A percentile compares a stretch with the other conserved stretches of the same genome.
phyloP scores from a whole-genome alignment of 2,329 filamentous ascomycete species.

The Microdochium trichocladiopsis region DNA sequence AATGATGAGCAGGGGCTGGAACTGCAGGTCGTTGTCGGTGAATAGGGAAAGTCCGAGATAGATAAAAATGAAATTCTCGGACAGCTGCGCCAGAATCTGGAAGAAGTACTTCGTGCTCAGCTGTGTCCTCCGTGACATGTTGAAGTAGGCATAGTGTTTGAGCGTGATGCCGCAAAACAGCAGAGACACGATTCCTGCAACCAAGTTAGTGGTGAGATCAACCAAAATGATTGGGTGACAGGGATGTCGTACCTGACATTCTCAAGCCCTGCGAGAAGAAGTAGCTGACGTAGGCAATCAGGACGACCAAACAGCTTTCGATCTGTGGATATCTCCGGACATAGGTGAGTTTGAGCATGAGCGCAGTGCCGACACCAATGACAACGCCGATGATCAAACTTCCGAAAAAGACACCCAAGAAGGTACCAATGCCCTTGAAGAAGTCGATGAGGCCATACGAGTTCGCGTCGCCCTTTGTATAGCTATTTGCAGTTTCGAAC shows the following conservation, averaged over 20 bases:
- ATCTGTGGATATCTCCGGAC: slow-evolving; percentile 91
- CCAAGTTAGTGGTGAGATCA: slow-evolving; percentile 3
- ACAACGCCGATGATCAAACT: slow-evolving; percentile 83
- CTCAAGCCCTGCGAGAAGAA: slow-evolving; percentile 95
- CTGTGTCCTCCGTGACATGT: slow-evolving; percentile 97
- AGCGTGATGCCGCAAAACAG: slow-evolving; percentile 97
- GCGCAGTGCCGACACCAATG: slow-evolving; percentile 79
- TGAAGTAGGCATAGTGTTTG: slow-evolving; percentile 99
- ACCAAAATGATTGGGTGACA: neutral
- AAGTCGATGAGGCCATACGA: slow-evolving; percentile 74
- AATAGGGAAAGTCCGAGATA: slow-evolving; percentile 94
- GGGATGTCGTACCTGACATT: slow-evolving; percentile 73
- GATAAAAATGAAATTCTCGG: slow-evolving; percentile 99
- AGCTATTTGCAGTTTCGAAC: slow-evolving; percentile 94
- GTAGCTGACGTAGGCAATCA: slow-evolving; percentile 94
- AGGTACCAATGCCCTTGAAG: slow-evolving; percentile 87
- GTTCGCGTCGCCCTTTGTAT: slow-evolving; percentile 67
- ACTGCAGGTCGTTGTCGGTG: slow-evolving; percentile 79
- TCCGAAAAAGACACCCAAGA: slow-evolving; percentile 93
- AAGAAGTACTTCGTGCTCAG: slow-evolving; percentile 98
- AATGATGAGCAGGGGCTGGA: slow-evolving; percentile 92
- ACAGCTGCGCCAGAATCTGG: slow-evolving; percentile 87
- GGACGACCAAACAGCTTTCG: slow-evolving; percentile 87
- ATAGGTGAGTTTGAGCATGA: slow-evolving; percentile 91
- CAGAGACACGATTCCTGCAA: slow-evolving; percentile 82